Base-by-base conservation (phyloP, 768 basidiomycete species). In the Mrakia frigida region DNA sequence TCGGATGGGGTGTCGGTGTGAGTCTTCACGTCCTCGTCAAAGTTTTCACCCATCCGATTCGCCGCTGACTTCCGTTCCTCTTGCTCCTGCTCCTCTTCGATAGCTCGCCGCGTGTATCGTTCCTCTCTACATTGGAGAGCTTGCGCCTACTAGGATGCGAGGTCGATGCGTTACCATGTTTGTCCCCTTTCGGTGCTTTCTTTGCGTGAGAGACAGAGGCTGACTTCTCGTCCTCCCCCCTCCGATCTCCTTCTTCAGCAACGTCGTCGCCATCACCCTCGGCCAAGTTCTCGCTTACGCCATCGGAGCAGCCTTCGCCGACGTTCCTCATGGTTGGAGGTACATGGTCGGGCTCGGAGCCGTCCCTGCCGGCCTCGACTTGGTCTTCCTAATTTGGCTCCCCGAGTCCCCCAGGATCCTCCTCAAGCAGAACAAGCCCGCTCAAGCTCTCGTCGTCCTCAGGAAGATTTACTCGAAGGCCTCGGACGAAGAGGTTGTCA, bases 51-150 rank as follows among this genome's bases (percentile, higher is more conserved):
- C 18, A 59, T 41, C 11, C 39, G 11, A 50, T 18, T 14, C 16
- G 18, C 5, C 56, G 56, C 56, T 56, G 7, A 56, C 23, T 28
- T 56, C 25, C n/a, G n/a, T n/a, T n/a, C 31, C 14, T 37, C 23
- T 35, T 56, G 23, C 4, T 56, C 39, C 23, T n/a, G 4, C 35
- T 63, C 46, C 39, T 21, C 39, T 11, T 56, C 18, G 39, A 23
- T 6, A 46, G 69, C 60, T 77, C 23, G 76, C 76, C 23, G 70
- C 76, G 31, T 77, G 76, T 28, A 73, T 92, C 72, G 90, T 91
- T 0, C 91, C 92, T 10, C 85, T 93, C 6, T 92, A 93, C 81
- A 92, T 94, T 70, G 91, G 92, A 81, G 92, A 93, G 82, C 86
- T 93, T 28, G 88, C 91, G 0, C 91, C 91, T 0, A 91, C 91